These are phyloP conservation scores for Neurospora sp. DNA, from an alignment of 495 filamentous ascomycete genomes.

Conservation along the genomic window DNA sequence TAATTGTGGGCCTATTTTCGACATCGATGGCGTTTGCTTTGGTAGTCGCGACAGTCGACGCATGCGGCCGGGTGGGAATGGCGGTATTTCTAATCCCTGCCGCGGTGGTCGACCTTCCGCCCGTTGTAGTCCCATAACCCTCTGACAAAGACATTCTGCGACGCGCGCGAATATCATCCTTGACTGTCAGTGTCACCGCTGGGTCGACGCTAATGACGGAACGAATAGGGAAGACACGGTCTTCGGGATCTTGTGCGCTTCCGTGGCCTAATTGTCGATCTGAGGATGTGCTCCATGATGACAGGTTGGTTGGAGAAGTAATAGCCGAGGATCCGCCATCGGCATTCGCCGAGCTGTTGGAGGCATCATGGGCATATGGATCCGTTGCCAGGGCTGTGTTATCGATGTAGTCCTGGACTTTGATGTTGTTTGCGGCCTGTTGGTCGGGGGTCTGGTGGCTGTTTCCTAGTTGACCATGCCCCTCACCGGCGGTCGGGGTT, in stretches of 20 bases:
- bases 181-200: conserved; percentile 3
- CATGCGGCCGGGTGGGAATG: neutral
- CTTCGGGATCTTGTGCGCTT: conserved; percentile 29
- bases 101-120: neutral
- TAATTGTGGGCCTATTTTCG: neutral
- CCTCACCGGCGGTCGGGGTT: neutral
- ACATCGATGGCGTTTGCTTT: neutral
- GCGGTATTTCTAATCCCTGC: neutral
- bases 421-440: neutral
- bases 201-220: conserved; percentile 70
- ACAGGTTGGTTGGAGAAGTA: conserved; percentile 9
- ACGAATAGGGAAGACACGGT: conserved; percentile 77
- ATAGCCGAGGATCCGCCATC: conserved; percentile 3
- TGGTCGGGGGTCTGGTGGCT: neutral
- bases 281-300: conserved; percentile 17
- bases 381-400: neutral
- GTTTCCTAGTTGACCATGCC: neutral
- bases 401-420: neutral
- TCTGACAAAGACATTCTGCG: conserved; percentile 14
- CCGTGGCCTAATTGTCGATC: conserved; percentile 18
- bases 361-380: neutral
- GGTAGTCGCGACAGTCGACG: neutral
- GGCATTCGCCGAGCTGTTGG: neutral
- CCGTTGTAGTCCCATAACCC: neutral
- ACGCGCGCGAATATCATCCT: conserved; percentile 17